phyloP scores from a whole-genome alignment of 192 early-diverging fungal genomes.

The Backusella psychrophila region DNA sequence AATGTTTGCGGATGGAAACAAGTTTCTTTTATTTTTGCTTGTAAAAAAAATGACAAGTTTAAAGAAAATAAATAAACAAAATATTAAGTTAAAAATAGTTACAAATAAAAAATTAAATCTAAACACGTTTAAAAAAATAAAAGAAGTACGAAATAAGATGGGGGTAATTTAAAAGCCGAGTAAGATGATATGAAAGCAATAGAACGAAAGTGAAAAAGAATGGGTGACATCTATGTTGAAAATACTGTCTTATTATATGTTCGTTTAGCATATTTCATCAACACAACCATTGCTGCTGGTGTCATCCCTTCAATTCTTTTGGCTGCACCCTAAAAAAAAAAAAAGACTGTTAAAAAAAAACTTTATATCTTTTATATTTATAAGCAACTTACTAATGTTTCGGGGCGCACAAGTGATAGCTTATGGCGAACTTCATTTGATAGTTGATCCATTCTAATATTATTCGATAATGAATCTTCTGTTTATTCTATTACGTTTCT shows the following conservation, averaged over 20 bases:
- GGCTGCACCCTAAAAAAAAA: conserved; percentile 57
- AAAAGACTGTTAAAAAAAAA: background rate
- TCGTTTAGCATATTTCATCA: conserved; percentile 60
- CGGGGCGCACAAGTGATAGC: conserved; percentile 46
- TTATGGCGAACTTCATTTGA: conserved; percentile 59
- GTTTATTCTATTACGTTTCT: background rate
- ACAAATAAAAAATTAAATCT: background rate
- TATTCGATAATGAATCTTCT: background rate
- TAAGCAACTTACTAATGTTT: conserved; percentile 50
- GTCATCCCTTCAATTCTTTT: conserved; percentile 82
- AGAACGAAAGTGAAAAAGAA: background rate
- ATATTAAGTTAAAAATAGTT: background rate
- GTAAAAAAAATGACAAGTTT: background rate
- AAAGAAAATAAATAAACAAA: background rate
- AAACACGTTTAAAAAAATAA: background rate
- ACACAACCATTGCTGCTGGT: conserved; percentile 66
- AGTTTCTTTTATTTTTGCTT: background rate
- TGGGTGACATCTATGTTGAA: background rate
- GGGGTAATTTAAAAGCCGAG: background rate
- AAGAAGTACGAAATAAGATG: too few species aligned
- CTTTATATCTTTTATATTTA: conserved; percentile 10
- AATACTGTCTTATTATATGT: conserved; percentile 19
- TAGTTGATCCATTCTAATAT: conserved; percentile 46
- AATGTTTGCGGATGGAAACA: background rate
- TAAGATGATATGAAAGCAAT: background rate